Evolutionary conservation across 1,284 basidiomycete species (phyloP), one percentile per base, ranked within the genome.

Genomic region (Cutaneotrichosporon curvatum): DNA sequence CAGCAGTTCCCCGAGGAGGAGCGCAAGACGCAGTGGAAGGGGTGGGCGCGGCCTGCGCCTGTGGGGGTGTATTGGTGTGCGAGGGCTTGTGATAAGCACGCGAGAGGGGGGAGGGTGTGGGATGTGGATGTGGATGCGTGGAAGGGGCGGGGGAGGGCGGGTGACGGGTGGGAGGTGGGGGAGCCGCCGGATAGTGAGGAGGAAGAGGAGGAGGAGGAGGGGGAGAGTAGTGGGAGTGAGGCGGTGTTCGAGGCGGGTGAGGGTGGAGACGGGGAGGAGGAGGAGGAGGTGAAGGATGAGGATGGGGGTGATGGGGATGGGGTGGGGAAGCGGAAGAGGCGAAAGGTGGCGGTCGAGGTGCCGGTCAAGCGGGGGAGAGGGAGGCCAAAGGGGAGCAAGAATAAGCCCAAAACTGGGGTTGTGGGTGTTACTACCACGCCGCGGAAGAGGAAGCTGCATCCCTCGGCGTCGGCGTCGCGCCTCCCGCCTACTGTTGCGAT

Each of bases 71-170:
- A 67, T 50, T 72, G 67, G 62, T 70, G 68, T 43, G 40, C 61
- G 23, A 53, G 62, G 20, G 69, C 70, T 11, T 70, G 65, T 43
- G 69, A 72, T 51, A 70, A 67, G 46, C 59, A 61, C 34, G 68
- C 62, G 6, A 62, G 63, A 34, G 70, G 70, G 12, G 66, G 68
- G 3, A 53, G 58, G 30, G 59, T 58, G 32, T 70, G 61, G 63
- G 54, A 50, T 30, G 57, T 72, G 14, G 63, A 72, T 56, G 55
- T 69, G 14, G 67, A 71, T 23, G 57, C 50, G 21, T 69, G 67
- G 65, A 52, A 60, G 43, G 58, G 60, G 21, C 56, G 48, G 8
- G 68, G 67, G 1, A 58, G 61, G 22, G 48, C 40, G 7, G 61
- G 59, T 0, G 18, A 44, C 14, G 60, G 59, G 4, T 67, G 65